Evolutionary conservation across 805 yeast species (phyloP), one percentile per base, ranked within the genome.

Genomic region (Saccharomycopsis sp.): DNA sequence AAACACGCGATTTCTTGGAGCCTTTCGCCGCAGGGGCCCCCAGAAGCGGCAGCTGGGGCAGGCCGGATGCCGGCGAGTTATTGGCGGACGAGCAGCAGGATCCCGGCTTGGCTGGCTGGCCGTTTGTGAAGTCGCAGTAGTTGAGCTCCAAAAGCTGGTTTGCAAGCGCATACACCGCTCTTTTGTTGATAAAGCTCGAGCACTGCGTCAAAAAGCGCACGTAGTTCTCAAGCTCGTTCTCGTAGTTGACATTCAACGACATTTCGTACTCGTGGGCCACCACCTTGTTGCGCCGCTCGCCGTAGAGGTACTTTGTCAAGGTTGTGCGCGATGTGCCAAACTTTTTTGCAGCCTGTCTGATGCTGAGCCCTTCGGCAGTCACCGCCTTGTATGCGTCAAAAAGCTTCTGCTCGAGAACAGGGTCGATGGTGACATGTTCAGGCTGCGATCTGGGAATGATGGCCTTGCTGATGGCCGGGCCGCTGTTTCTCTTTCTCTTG

Each of bases 211-310:
- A 41, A 24, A n/a, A 40, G 7, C 24, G 46, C 14, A 58, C 51
- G 24, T 51, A 58, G 20, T 34, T 48, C 34, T 58, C 61, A 21
- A 58, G 48, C 40, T 58, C 47, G 29, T 58, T 52, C 48, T 58
- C 61, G 34, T 58, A 53, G 16, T 9, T 37, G 4, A 58, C 61
- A 40, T 56, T 56, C 16, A 58, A 48, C n/a, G 56, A 53, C 61
- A 58, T 58, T 51, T 58, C 61, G 44, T 58, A 58, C 34, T 58
- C 61, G 24, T 58, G 61, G 15, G 61, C 61, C 37, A 58, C 59
- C 34, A 58, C 61, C 37, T 58, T 58, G 51, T 58, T 58, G 50
- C 50, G 56, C 9, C 61, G 24, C 24, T 58, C 61, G 5, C 61
- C 61, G 40, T 58, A 58, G 9, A 58, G 34, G 34, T 58, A 58